Conservation (phyloP, 2,329 filamentous ascomycete genomes). For the Aureobasidium sp. region DNA sequence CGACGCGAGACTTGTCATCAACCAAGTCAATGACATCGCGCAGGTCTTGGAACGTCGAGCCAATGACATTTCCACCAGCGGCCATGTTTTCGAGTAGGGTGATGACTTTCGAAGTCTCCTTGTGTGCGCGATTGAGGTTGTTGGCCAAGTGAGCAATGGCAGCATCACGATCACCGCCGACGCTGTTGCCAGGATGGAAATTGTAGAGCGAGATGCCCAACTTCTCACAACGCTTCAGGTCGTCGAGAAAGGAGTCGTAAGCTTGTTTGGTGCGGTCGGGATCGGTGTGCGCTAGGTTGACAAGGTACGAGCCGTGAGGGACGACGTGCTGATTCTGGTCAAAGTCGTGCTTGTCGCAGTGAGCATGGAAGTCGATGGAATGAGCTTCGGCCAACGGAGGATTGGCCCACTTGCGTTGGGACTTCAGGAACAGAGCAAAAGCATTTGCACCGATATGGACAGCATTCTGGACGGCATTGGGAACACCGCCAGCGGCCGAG, state of each 20-base stretch:
- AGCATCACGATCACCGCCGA: slow-evolving; percentile 54
- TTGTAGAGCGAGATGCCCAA: slow-evolving; percentile 93
- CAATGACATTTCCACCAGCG: slow-evolving; percentile 78
- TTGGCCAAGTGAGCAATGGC: slow-evolving; percentile 73
- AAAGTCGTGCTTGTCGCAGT: slow-evolving; percentile 64
- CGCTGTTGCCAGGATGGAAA: slow-evolving; percentile 87
- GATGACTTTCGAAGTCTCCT: slow-evolving; percentile 63
- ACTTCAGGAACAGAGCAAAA: slow-evolving; percentile 93
- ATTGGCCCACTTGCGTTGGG: slow-evolving; percentile 89
- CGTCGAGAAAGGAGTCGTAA: slow-evolving; percentile 79
- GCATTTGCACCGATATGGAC: slow-evolving; percentile 63
- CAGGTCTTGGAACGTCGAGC: slow-evolving; percentile 78
- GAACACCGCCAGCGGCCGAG: slow-evolving; percentile 81
- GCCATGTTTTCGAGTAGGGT: slow-evolving; percentile 96
- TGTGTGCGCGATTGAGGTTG: slow-evolving; percentile 75
- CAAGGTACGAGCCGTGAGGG: slow-evolving; percentile 91
- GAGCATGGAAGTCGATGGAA: slow-evolving; percentile 60
- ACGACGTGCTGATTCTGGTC: slow-evolving; percentile 67
- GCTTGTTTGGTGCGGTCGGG: slow-evolving; percentile 74
- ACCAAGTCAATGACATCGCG: slow-evolving; percentile 74
- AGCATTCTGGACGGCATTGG: slow-evolving; percentile 63
- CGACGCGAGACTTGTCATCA: slow-evolving; percentile 74
- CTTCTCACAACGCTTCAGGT: slow-evolving; percentile 74
- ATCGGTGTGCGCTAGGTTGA: slow-evolving; percentile 88
- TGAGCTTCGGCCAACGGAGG: slow-evolving; percentile 66